phyloP scores from a whole-genome alignment of 2,329 filamentous ascomycete species.

The Monosporascus sp. region DNA sequence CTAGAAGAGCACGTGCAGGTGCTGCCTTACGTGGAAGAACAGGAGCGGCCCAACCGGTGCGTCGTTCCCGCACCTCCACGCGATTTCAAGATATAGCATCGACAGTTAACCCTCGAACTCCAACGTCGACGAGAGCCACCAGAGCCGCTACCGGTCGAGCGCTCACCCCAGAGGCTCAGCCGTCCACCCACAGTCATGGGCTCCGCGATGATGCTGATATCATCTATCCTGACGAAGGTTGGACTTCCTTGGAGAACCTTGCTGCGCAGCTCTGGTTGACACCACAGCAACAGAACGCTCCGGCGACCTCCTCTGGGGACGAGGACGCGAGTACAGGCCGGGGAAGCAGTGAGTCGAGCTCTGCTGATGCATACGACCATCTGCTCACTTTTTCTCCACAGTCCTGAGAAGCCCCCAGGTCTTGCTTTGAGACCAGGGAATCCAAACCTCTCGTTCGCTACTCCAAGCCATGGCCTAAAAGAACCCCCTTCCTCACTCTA shows the following conservation, averaged over 20 bases:
- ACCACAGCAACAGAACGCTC: slow-evolving; percentile 13
- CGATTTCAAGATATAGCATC: slow-evolving; percentile 10
- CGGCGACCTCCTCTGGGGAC: slow-evolving; percentile 7
- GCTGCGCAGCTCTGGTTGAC: slow-evolving; percentile 14
- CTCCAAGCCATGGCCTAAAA: slow-evolving; percentile 22
- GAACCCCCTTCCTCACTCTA: slow-evolving; percentile 16
- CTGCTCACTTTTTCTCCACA: slow-evolving; percentile 25
- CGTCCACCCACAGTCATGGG: slow-evolving; percentile 20
- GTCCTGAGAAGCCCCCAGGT: slow-evolving; percentile 29
- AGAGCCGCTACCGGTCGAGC: slow-evolving; percentile 11
- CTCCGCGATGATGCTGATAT: slow-evolving; percentile 9
- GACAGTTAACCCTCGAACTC: slow-evolving; percentile 1
- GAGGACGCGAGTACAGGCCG: slow-evolving; percentile 9
- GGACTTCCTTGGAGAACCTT: slow-evolving; percentile 8
- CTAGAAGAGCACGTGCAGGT: background rate
- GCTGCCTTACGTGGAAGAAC: background rate
- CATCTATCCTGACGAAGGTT: slow-evolving; percentile 19
- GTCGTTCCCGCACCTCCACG: background rate
- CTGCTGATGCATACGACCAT: slow-evolving; percentile 6
- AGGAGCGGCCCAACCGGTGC: background rate
- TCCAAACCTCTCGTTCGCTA: slow-evolving; percentile 29
- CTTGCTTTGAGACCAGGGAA: slow-evolving; percentile 32
- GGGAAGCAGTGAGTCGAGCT: slow-evolving; percentile 17
- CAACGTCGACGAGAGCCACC: slow-evolving; percentile 8
- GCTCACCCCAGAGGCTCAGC: slow-evolving; percentile 10